These are phyloP conservation scores for Cytospora leucostoma DNA, from an alignment of 2,329 filamentous ascomycete species.

Conservation along the genomic window DNA sequence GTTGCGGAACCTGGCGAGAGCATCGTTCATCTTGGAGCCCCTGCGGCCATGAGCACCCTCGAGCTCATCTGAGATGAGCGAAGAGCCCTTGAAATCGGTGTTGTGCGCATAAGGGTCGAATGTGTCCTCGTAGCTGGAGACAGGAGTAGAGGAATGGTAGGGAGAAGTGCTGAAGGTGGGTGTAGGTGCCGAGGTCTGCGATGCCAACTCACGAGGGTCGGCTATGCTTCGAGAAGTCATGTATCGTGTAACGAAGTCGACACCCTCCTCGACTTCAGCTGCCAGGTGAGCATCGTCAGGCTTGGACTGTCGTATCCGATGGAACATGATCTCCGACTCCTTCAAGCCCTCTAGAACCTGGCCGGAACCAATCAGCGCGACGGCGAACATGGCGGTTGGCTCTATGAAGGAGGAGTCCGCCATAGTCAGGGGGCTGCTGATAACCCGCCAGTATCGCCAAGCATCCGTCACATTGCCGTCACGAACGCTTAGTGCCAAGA, in stretches of 20 bases:
- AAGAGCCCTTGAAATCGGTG: slow-evolving; percentile 92
- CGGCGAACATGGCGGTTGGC: slow-evolving; percentile 85
- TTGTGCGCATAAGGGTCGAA: slow-evolving; percentile 89
- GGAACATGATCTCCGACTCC: slow-evolving; percentile 83
- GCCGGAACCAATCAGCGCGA: slow-evolving; percentile 83
- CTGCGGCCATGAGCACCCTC: slow-evolving; percentile 77
- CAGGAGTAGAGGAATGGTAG: slow-evolving; percentile 56
- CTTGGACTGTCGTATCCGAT: slow-evolving; percentile 70
- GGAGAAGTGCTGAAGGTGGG: slow-evolving; percentile 53
- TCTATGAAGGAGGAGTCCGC: slow-evolving; percentile 73
- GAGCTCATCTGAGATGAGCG: slow-evolving; percentile 84
- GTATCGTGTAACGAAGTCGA: slow-evolving; percentile 66
- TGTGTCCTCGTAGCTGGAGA: slow-evolving; percentile 72
- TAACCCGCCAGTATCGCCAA: slow-evolving; percentile 75
- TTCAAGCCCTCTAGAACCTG: slow-evolving; percentile 78
- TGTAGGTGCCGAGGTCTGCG: slow-evolving; percentile 47
- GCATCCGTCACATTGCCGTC: slow-evolving; percentile 77
- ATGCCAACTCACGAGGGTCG: slow-evolving; percentile 56
- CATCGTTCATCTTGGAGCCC: slow-evolving; percentile 74
- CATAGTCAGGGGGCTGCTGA: slow-evolving; percentile 63
- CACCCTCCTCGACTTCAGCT: slow-evolving; percentile 85
- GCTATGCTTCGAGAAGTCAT: slow-evolving; percentile 58
- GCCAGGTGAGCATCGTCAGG: slow-evolving; percentile 57
- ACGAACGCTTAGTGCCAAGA: slow-evolving; percentile 85
- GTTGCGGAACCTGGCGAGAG: slow-evolving; percentile 81